These are phyloP conservation scores for Auxenochlorella pyrenoidosa DNA, from an alignment of 139 green algal genomes.

Conservation along the genomic window DNA sequence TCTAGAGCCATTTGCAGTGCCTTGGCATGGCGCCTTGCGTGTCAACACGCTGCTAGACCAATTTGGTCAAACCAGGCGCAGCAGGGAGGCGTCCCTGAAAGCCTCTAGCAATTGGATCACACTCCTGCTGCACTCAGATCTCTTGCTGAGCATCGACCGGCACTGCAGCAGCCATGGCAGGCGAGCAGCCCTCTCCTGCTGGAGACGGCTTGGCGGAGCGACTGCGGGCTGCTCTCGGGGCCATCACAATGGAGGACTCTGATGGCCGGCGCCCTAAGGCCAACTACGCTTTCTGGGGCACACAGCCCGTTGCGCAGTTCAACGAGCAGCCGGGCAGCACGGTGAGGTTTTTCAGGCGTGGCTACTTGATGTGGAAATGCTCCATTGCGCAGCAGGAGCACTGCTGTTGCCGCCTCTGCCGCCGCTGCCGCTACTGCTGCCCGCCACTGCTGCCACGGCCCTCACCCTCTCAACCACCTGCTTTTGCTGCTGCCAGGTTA, in stretches of 20 bases:
- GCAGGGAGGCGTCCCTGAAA: no score
- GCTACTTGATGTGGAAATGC: background rate
- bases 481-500: conserved; percentile 19
- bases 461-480: background rate
- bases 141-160: background rate
- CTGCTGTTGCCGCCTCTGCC: background rate
- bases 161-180: background rate
- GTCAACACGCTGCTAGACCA: no score
- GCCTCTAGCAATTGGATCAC: background rate
- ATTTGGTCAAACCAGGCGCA: background rate
- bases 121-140: background rate
- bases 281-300: conserved; percentile 92
- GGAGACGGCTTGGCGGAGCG: conserved; percentile 23
- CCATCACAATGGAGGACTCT: conserved; percentile 32
- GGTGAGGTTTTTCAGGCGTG: background rate
- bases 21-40: no score
- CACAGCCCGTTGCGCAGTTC: conserved; percentile 94
- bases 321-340: conserved; percentile 45
- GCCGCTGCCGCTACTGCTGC: background rate
- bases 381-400: background rate
- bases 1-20: no score
- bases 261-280: conserved; percentile 39
- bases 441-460: background rate
- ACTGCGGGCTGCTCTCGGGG: conserved; percentile 37
- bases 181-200: background rate